Evolutionary conservation across 1,284 basidiomycete genomes (phyloP), one percentile per base, ranked within the genome.

Genomic region (Pascua sp.): DNA sequence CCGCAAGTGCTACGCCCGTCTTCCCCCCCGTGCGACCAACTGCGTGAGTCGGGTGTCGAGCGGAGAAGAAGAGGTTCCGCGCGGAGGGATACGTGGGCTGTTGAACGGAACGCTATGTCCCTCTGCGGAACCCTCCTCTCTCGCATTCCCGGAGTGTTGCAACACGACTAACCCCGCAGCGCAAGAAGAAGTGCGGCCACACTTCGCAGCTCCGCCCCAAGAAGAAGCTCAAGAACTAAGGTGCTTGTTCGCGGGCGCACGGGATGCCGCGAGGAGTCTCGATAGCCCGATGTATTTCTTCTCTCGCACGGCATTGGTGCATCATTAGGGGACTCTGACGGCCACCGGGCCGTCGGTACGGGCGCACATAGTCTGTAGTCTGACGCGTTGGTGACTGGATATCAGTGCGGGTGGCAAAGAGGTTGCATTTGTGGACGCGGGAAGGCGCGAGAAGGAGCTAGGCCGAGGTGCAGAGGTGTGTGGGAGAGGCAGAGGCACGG

Each of bases 1-100:
- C 86, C 93, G 95, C 80, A 98, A 98, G 81, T 98, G 96, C 84
- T 98, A 98, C 81, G 95, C 95, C 55, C 95, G 96, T 76, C 93
- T 98, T 69, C 94, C 95, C 69, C 94, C 93, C 57, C 92, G 95
- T 81, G 95, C 95, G 47, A 97, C 93, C 83, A 98, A 98, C 86
- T 98, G 95, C 87, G 85, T 93, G 77, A 95, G 96, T 83, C 5
- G 12, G 45, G 5, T 9, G 24, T 16, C 5, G 10, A 52, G 9
- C 49, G 17, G 43, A 48, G 8, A 38, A 48, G 8, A 38, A 7
- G 24, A 32, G 24, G 24, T 32, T 3, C 24, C 3, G 24, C 24
- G 24, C 4, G 7, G 24, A 32, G 24, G 24, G 24, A 32, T 32
- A 32, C 24, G 24, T 32, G 24, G 24, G 24, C 24, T 32, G 24